Evolutionary conservation across 2,329 filamentous ascomycete genomes (phyloP).

Genomic region (Gremmenia infestans): DNA sequence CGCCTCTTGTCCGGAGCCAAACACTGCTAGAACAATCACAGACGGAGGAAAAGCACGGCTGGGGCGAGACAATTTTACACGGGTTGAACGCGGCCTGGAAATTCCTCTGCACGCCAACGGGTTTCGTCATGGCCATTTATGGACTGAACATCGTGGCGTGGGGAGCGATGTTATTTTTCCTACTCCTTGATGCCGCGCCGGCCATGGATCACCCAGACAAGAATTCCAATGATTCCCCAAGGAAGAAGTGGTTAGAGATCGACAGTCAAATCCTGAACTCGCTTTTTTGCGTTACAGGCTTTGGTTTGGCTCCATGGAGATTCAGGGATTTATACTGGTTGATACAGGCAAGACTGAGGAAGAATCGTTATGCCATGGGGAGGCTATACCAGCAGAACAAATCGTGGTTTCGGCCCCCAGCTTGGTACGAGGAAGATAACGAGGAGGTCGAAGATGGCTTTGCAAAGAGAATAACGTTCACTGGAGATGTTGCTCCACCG

Average conservation of each 20-base stretch:
- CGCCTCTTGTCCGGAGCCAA: neutral
- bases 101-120: constrained; percentile 67
- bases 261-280: constrained; percentile 21
- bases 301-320: constrained; percentile 13
- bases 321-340: constrained; percentile 73
- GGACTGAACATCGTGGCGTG: constrained; percentile 77
- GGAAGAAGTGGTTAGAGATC: constrained; percentile 71
- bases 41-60: constrained; percentile 24
- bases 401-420: constrained; percentile 67
- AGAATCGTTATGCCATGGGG: constrained; percentile 51
- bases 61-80: constrained; percentile 51
- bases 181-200: constrained; percentile 67
- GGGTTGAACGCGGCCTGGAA: constrained; percentile 59
- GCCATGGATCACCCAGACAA: constrained; percentile 67
- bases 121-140: constrained; percentile 74
- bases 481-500: constrained; percentile 60
- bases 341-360: constrained; percentile 52
- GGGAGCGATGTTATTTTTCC: constrained; percentile 86
- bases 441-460: constrained; percentile 49
- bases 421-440: constrained; percentile 52
- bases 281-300: constrained; percentile 18
- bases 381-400: constrained; percentile 66
- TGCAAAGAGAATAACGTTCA: constrained; percentile 53
- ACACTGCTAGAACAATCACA: constrained; percentile 2
- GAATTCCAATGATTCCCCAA: constrained; percentile 64